Conservation (phyloP, 129 eudicot genomes). For the Flaveria ramosissima region DNA sequence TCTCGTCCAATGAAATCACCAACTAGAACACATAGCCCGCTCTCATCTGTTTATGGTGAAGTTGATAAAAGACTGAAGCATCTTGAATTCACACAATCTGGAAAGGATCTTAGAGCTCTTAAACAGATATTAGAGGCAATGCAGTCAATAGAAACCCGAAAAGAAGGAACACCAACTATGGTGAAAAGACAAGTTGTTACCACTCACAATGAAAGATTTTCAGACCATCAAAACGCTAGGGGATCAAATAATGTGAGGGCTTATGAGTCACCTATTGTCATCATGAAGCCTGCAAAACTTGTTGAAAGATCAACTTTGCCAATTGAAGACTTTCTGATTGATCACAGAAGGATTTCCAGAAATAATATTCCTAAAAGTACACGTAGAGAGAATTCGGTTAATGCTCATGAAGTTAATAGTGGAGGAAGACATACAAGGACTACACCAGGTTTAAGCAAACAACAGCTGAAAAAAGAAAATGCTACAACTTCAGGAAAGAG, state of each 20-base stretch:
- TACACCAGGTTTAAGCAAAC: constrained; percentile 43
- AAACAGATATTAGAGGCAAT: constrained; percentile 91
- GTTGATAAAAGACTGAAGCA: constrained; percentile 81
- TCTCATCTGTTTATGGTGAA: constrained; percentile 85
- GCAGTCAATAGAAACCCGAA: constrained; percentile 59
- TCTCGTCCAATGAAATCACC: constrained; percentile 47
- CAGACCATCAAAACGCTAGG: constrained; percentile 38
- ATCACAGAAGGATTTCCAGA: constrained; percentile 31
- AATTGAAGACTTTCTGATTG: constrained; percentile 21
- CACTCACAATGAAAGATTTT: constrained; percentile 31
- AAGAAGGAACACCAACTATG: constrained; percentile 43
- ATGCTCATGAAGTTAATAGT: constrained; percentile 34
- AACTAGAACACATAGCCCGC: constrained; percentile 37
- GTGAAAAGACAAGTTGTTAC: constrained; percentile 29
- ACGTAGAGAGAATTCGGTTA: constrained; percentile 40
- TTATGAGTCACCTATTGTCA: constrained; percentile 78
- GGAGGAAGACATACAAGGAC: constrained; percentile 39
- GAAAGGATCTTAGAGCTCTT: constrained; percentile 90
- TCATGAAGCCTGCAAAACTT: constrained; percentile 84
- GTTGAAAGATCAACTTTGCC: constrained; percentile 51
- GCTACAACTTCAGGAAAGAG: constrained; percentile 41
- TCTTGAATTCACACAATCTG: constrained; percentile 78
- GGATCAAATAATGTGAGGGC: constrained; percentile 34
- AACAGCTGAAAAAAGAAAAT: constrained; percentile 47
- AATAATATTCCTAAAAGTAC: constrained; percentile 37